Base-by-base conservation (phyloP, 1,284 basidiomycete genomes). In the Sphagnurus paluster region DNA sequence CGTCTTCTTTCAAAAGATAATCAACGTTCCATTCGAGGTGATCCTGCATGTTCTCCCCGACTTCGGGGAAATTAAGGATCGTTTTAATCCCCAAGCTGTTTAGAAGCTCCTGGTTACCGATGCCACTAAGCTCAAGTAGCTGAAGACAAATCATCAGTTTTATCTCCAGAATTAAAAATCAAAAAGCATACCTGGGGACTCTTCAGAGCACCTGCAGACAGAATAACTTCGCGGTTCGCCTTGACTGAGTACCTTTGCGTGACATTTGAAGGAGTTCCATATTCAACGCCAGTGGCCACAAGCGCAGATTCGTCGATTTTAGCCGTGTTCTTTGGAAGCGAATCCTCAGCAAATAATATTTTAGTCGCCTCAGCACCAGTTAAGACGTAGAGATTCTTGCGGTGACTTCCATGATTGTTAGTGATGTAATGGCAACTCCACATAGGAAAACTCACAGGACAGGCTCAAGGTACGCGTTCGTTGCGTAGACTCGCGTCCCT, bases 121-220 rank as follows among this genome's bases (percentile, higher is more conserved):
- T 24, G 5, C 46, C 46, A 23, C 39, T 41, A 30, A 40, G 46
- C 17, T 47, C 46, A 14, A 47, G 46, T 17, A 44, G n/a, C 42
- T 44, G 21, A 13, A 14, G 9, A 16, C 6, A 28, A 1, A 14
- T 19, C 2, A 6, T 44, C 19, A 38, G 34, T 23, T 16, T 17
- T 26, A 0, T 10, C 6, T 25, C 14, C 4, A 24, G 11, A 17
- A 17, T 7, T 7, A 19, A 9, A 11, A 44, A 16, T 3, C 2
- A n/a, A 29, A 6, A 14, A 21, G 28, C 39, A 10, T 29, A 52
- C 45, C 35, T 49, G 50, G 20, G 46, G 50, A 13, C 34, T 45
- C 34, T 52, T 48, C n/a, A 46, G 29, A 24, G 50, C 23, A 23
- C 55, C 56, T 10, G 56, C 49, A 14, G 52, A 55, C 23, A 57